Evolutionary conservation across 257 asterid genomes (phyloP).

Genomic region (Euphrasia confusa): DNA sequence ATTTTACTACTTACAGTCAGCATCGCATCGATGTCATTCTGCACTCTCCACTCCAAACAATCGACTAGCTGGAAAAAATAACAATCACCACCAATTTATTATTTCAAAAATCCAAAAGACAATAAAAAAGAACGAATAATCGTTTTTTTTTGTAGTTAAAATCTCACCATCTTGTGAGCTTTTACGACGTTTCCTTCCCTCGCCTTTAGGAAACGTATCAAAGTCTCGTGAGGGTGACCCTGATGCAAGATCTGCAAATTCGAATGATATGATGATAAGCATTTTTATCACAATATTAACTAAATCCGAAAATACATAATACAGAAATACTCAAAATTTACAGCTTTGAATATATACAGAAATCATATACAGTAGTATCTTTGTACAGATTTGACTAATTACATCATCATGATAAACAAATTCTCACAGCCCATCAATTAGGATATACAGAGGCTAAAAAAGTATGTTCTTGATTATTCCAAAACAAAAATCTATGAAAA

Average conservation of each 20-base stretch:
- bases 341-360: too few species aligned
- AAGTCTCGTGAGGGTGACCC: slow-evolving; percentile 50
- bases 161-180: slow-evolving; percentile 51
- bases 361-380: too few species aligned
- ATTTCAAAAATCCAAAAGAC: slow-evolving; percentile 1
- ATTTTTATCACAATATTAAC: too few species aligned
- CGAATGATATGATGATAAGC: background rate
- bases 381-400: too few species aligned
- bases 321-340: too few species aligned
- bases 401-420: too few species aligned
- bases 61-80: slow-evolving; percentile 49
- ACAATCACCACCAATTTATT: slow-evolving; percentile 20
- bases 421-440: too few species aligned
- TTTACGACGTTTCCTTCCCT: slow-evolving; percentile 52
- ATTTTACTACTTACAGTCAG: slow-evolving; percentile 39
- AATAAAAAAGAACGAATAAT: background rate
- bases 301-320: too few species aligned
- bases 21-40: slow-evolving; percentile 65
- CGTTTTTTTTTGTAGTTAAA: background rate
- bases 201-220: slow-evolving; percentile 50
- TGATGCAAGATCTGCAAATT: slow-evolving; percentile 53
- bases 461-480: too few species aligned
- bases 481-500: background rate
- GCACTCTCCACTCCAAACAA: slow-evolving; percentile 57
- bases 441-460: background rate